phyloP scores from a whole-genome alignment of 2,329 filamentous ascomycete species.

The Apiospora hydei region DNA sequence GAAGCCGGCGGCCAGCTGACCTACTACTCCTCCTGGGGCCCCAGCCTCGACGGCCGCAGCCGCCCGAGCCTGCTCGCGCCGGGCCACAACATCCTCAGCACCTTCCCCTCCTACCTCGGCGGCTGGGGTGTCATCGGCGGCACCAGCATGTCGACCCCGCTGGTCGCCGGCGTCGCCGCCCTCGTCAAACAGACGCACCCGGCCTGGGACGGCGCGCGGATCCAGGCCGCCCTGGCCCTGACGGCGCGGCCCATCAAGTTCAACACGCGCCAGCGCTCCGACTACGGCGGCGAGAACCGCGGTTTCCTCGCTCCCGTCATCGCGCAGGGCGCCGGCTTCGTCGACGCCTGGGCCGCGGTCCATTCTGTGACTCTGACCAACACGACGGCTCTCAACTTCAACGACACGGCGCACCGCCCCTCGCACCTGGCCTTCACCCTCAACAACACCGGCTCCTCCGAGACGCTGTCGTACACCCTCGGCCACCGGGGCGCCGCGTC shows the following conservation, averaged over 20 bases:
- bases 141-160: conserved; percentile 21
- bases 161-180: not conserved
- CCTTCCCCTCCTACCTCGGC: not conserved
- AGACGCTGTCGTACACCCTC: not conserved
- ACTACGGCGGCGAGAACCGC: not conserved
- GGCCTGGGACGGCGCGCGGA: not conserved
- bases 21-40: conserved; percentile 18
- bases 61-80: conserved; percentile 4
- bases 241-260: conserved; percentile 7
- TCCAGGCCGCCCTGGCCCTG: conserved; percentile 6
- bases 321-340: conserved; percentile 3
- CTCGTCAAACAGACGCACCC: conserved; percentile 6
- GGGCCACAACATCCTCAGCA: conserved; percentile 18
- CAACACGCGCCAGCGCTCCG: not conserved
- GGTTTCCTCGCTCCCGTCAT: conserved; percentile 9
- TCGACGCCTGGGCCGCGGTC: conserved; percentile 14
- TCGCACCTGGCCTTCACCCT: not conserved
- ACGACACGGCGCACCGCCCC: conserved; percentile 21
- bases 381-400: not conserved
- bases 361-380: not conserved
- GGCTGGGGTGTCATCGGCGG: conserved; percentile 13
- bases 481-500: not conserved
- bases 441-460: not conserved
- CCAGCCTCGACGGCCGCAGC: not conserved
- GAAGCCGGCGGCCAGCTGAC: not conserved